Base-by-base conservation (phyloP, 1,284 basidiomycete species). In the Ustilago nuda region DNA sequence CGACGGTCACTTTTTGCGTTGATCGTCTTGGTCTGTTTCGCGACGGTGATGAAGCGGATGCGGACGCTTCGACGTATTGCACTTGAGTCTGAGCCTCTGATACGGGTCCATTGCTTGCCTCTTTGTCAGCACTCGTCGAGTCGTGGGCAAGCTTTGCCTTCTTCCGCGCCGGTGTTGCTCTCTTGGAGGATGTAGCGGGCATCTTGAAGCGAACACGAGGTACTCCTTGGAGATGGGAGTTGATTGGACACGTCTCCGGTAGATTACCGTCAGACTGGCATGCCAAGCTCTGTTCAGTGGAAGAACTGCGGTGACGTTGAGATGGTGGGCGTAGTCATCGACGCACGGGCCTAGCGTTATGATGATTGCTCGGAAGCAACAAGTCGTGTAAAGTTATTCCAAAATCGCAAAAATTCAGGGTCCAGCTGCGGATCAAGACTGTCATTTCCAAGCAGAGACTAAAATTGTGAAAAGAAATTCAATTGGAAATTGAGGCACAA, bases 91-190 rank as follows among this genome's bases (percentile, higher is more conserved):
- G n/a, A 19, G n/a, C 45, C 8, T 48, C 23, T 48, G 48, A 3
- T 3, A 9, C 8, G 30, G 41, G 3, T 15, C 17, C 17, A 30
- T 33, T 45, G 41, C 15, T n/a, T 39, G 17, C 32, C 12, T 43
- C 43, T 19, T 19, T 11, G 39, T 27, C 39, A 35, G 36, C 32
- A 11, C 23, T 39, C 35, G 27, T 35, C 39, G 32, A 12, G 27
- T 45, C 43, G n/a, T 45, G 30, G 15, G 53, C 57, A 19, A 62
- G 43, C 54, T 64, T 72, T 8, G 61, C 41, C 37, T 61, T 66
- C 58, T 72, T 72, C 15, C 61, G 35, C 15, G 57, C 56, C 7
- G 70, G 61, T 12, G 63, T 72, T 17, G 61, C 23, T 17, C 53
- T 43, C 41, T 53, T 60, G 52, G 17, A 41, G n/a, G 64, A 48